Evolutionary conservation across 2,329 filamentous ascomycete species (phyloP).

Genomic region (Tolypocladium album): DNA sequence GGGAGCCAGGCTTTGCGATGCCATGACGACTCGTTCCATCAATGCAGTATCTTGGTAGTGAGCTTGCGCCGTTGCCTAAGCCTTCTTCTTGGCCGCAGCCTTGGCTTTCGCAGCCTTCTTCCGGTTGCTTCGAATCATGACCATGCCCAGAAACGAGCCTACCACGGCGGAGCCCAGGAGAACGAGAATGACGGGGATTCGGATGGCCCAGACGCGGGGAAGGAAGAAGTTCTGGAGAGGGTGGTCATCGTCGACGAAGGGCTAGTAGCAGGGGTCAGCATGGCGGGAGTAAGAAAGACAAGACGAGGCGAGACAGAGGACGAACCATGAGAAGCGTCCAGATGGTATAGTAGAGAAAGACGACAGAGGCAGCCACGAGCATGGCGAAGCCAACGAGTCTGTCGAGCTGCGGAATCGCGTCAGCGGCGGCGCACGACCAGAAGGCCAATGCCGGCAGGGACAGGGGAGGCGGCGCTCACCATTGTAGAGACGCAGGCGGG

Average conservation of each 20-base stretch:
- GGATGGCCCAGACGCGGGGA: constrained; percentile 95
- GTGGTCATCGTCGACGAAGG: constrained; percentile 93
- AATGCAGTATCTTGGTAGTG: constrained; percentile 5
- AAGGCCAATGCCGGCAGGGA: background rate
- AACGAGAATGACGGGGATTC: constrained; percentile 93
- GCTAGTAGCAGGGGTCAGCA: constrained; percentile 39
- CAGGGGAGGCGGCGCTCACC: constrained; percentile 10
- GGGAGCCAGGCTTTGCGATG: background rate
- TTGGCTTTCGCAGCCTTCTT: constrained; percentile 96
- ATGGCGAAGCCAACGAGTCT: constrained; percentile 63
- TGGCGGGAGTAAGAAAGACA: background rate
- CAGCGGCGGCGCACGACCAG: background rate
- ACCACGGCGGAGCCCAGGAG: constrained; percentile 88
- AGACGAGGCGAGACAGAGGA: constrained; percentile 2
- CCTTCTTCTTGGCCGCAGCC: constrained; percentile 78
- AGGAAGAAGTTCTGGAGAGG: constrained; percentile 91
- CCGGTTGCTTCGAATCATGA: constrained; percentile 98
- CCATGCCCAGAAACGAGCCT: constrained; percentile 87
- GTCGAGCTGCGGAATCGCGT: constrained; percentile 60
- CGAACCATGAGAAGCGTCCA: constrained; percentile 96
- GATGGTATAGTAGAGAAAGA: constrained; percentile 82
- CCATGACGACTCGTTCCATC: background rate
- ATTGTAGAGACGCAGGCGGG: constrained; percentile 14
- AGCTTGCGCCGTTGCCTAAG: constrained; percentile 31
- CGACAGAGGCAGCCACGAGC: constrained; percentile 53